Percentiles rank a stretch among this genome's conserved stretches.
Conservation (phyloP, 1,284 basidiomycete genomes). For the Ustilago sp. region DNA sequence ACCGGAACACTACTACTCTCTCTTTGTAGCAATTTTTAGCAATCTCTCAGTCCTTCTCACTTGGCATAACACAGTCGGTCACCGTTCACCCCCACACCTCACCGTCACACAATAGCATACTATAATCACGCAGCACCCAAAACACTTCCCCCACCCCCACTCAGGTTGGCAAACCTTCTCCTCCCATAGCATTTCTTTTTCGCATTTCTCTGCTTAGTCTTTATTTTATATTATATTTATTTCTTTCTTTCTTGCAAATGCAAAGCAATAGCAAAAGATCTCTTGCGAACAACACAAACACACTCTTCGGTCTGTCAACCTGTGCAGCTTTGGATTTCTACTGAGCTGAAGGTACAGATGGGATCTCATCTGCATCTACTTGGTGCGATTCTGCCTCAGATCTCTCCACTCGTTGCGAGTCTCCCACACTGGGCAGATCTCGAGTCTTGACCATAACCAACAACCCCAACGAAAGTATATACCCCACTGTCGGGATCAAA, state of each 20-base stretch:
- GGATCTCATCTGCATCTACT: not conserved
- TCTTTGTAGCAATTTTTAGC: slow-evolving; percentile 18
- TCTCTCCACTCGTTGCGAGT: not conserved
- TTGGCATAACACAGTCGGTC: slow-evolving; percentile 22
- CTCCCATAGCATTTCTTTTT: slow-evolving; percentile 2
- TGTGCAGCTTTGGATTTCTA: too few relatives aligned
- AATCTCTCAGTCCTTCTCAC: slow-evolving; percentile 23
- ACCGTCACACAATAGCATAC: slow-evolving; percentile 3
- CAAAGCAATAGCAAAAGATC: slow-evolving; percentile 41
- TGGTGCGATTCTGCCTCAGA: not conserved
- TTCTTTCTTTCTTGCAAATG: slow-evolving; percentile 32
- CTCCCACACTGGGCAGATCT: not conserved
- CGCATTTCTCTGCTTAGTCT: slow-evolving; percentile 36
- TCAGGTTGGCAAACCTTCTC: slow-evolving; percentile 27
- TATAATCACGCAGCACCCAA: slow-evolving; percentile 15
- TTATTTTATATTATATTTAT: slow-evolving; percentile 1
- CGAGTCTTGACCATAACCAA: slow-evolving; percentile 27
- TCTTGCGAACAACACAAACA: slow-evolving; percentile 33
- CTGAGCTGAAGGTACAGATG: too few relatives aligned
- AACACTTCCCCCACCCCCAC: slow-evolving; percentile 8
- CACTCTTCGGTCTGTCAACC: not conserved
- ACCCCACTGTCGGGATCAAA: slow-evolving; percentile 39
- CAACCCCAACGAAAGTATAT: slow-evolving; percentile 30
- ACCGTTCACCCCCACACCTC: not conserved
- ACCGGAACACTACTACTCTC: slow-evolving; percentile 25